Percentiles rank a stretch among this genome's conserved stretches.
phyloP scores from a whole-genome alignment of 139 green algal species.

The Asterochloris sp. region DNA sequence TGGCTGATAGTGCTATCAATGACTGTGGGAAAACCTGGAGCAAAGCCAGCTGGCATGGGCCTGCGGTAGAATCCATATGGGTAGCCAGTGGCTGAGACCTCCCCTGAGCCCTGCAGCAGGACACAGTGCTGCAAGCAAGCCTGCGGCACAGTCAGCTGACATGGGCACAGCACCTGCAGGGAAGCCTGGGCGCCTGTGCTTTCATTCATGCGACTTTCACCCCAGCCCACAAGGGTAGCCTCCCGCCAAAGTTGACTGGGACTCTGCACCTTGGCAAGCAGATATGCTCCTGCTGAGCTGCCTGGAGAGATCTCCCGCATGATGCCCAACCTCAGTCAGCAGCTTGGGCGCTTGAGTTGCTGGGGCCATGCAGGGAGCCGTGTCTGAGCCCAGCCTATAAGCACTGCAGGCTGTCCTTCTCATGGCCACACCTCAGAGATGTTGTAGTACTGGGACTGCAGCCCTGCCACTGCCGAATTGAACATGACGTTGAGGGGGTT shows the following conservation, averaged over 20 bases:
- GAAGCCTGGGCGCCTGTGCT: neutral
- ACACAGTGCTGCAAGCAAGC: neutral
- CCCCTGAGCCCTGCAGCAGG: slow-evolving; percentile 6
- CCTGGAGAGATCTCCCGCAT: neutral
- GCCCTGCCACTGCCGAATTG: neutral
- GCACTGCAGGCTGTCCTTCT: neutral
- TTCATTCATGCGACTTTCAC: no score
- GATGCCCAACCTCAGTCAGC: neutral
- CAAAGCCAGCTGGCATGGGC: slow-evolving; percentile 1
- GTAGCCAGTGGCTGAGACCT: neutral
- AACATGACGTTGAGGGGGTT: slow-evolving; percentile 15
- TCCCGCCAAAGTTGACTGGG: neutral
- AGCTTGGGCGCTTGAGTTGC: neutral
- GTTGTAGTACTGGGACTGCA: slow-evolving; percentile 19
- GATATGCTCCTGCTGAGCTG: neutral
- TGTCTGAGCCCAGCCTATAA: neutral
- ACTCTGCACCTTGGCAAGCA: neutral
- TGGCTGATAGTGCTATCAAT: slow-evolving; percentile 1
- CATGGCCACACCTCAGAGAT: neutral
- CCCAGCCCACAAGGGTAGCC: neutral
- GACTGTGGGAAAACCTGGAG: slow-evolving; percentile 4
- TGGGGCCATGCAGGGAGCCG: no score
- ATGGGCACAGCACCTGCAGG: no score
- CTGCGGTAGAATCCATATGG: slow-evolving; percentile 8
- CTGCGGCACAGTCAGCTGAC: no score